These are phyloP conservation scores for Yueomyces sp. DNA, from an alignment of 805 yeast species.

Conservation along the genomic window DNA sequence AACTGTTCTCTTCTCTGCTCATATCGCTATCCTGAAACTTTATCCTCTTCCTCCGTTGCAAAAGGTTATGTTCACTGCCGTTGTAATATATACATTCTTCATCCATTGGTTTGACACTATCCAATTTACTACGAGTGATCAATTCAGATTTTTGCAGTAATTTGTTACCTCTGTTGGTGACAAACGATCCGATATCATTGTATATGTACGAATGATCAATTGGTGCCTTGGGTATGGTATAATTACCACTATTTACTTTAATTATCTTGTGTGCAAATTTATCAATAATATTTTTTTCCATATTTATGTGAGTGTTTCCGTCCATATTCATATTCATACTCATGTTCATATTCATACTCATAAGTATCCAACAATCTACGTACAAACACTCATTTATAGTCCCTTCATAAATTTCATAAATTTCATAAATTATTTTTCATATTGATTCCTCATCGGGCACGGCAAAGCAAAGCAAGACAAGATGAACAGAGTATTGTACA, in stretches of 20 bases:
- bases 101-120: slow-evolving; percentile 19
- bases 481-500: too few relatives aligned
- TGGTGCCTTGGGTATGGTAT: slow-evolving; percentile 18
- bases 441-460: too few relatives aligned
- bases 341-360: background rate
- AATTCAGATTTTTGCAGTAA: slow-evolving; percentile 35
- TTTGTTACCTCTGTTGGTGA: slow-evolving; percentile 45
- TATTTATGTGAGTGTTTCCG: slow-evolving; percentile 2
- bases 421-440: too few relatives aligned
- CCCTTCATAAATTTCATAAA: too few relatives aligned
- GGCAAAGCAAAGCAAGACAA: too few relatives aligned
- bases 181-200: slow-evolving; percentile 21
- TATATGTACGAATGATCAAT: slow-evolving; percentile 14
- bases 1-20: slow-evolving; percentile 6
- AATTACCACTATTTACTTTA: slow-evolving; percentile 23
- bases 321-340: background rate
- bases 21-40: slow-evolving; percentile 6
- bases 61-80: slow-evolving; percentile 24
- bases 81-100: slow-evolving; percentile 24
- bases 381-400: too few relatives aligned
- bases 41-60: slow-evolving; percentile 22
- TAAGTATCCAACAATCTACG: too few relatives aligned
- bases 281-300: slow-evolving; percentile 7
- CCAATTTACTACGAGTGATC: slow-evolving; percentile 33
- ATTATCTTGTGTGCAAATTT: slow-evolving; percentile 18